Percentiles rank a stretch among this genome's conserved stretches.
phyloP scores from a whole-genome alignment of 768 basidiomycete genomes.

The Cystofilobasidium macerans region DNA sequence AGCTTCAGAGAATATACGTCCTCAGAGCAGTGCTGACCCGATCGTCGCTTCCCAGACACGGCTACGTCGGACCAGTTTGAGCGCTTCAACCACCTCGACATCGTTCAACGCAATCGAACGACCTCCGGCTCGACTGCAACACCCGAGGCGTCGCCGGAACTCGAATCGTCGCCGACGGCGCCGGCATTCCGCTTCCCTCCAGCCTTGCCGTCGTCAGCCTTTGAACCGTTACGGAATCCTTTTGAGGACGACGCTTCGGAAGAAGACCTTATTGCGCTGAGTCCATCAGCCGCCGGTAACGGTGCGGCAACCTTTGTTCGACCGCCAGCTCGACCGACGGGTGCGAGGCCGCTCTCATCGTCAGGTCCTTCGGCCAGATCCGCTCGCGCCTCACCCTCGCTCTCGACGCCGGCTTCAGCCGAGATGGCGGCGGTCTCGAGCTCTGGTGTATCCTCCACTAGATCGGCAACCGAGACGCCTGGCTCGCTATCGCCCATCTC shows the following conservation, averaged over 20 bases:
- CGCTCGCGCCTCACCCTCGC: background rate
- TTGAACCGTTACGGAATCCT: background rate
- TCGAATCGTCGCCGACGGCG: slow-evolving; percentile 1
- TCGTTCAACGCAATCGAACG: slow-evolving; percentile 20
- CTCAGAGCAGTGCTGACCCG: background rate
- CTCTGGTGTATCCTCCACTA: background rate
- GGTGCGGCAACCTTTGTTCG: background rate
- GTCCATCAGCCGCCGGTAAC: background rate
- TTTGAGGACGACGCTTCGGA: background rate
- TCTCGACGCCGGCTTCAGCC: background rate
- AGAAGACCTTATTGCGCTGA: slow-evolving; percentile 14
- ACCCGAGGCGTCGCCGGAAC: background rate
- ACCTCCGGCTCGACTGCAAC: slow-evolving; percentile 15
- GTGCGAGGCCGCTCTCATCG: background rate
- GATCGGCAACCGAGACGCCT: background rate
- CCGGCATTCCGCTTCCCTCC: no score
- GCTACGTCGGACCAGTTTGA: slow-evolving; percentile 20
- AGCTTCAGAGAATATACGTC: no score
- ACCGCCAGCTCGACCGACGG: background rate
- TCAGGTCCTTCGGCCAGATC: background rate
- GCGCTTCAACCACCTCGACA: slow-evolving; percentile 11
- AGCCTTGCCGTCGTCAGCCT: background rate
- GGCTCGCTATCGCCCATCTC: background rate
- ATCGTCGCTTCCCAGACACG: background rate
- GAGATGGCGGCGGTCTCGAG: background rate